Base-by-base conservation (phyloP, 352 stramenopile genomes). In the Globisporangium spiculum region DNA sequence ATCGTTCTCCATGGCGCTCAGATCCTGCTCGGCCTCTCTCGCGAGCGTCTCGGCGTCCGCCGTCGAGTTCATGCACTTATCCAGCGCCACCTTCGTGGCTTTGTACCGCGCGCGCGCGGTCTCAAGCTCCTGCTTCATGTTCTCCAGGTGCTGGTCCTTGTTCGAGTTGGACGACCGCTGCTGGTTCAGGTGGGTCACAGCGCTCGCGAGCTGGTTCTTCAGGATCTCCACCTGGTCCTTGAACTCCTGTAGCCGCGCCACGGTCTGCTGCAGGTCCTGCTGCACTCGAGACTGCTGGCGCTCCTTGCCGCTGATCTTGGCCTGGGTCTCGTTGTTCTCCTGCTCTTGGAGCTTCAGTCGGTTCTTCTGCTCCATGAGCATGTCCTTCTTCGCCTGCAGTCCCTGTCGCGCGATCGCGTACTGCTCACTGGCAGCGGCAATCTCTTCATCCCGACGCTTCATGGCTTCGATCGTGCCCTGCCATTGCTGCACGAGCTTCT, bases 401-500 rank as follows among this genome's bases (percentile, higher is more conserved):
- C 70, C 76, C 63, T 88, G 75, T 0, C 79, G 83, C 34, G 84
- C 85, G 7, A 81, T 52, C 24, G 89, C 92, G 73, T 96, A 98
- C 63, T 95, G 80, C 70, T 97, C 87, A 52, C 92, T 92, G n/a
- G 95, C 83, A 14, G 82, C 70, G n/a, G 86, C 88, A 53, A 99
- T 98, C 60, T 98, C 94, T 54, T 92, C 77, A 66, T 99, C 96
- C 26, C 97, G 86, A 9, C 83, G 75, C 76, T 96, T 91, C 86
- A 98, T 98, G 10, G 89, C 87, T 60, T 97, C 91, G 56, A 99
- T 96, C 3, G 92, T 97, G 54, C 93, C 88, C 76, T 98, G 93
- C 97, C 95, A 99, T 71, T 98, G 91, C 60, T 87, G 72, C n/a
- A 99, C 86, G 18, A 99, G 91, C 69, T 97, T 84, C 61, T 98